phyloP scores from a whole-genome alignment of 768 basidiomycete species.

The Butyriboletus loyo region DNA sequence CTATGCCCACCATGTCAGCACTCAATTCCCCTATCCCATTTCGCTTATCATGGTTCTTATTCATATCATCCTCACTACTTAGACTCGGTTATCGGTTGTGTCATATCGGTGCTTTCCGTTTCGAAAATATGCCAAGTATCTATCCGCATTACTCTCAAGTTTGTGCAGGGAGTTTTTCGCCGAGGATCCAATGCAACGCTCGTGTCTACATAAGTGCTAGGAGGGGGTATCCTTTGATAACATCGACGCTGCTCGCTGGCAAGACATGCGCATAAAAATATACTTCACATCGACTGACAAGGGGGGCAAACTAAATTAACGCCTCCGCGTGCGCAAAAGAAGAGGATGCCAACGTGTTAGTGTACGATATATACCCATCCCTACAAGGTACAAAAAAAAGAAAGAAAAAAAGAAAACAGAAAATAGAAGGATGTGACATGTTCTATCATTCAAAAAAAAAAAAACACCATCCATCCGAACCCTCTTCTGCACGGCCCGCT shows the following conservation, averaged over 20 bases:
- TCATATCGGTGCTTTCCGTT: not conserved
- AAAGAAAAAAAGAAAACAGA: not conserved
- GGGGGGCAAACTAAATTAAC: not conserved
- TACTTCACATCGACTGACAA: not conserved
- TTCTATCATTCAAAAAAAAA: not conserved
- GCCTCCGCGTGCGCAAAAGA: not conserved
- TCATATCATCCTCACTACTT: not conserved
- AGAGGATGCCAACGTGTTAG: not conserved
- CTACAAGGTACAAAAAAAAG: not conserved
- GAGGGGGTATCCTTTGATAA: too few relatives aligned
- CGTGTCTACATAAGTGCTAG: too few relatives aligned
- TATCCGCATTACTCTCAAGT: not conserved
- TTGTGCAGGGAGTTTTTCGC: not conserved
- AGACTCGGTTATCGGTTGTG: not conserved
- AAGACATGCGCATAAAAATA: not conserved
- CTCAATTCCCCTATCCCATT: not conserved
- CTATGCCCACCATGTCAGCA: not conserved
- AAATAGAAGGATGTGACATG: too few relatives aligned
- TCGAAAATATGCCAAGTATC: not conserved
- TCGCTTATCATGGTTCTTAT: not conserved
- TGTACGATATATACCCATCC: slow-evolving; percentile 2
- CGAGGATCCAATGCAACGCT: not conserved
- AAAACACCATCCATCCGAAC: not conserved
- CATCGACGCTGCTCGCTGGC: too few relatives aligned
- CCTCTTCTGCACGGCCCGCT: not conserved